Evolutionary conservation across 2,329 filamentous ascomycete genomes (phyloP).

Genomic region (Thielaviopsis musarum): DNA sequence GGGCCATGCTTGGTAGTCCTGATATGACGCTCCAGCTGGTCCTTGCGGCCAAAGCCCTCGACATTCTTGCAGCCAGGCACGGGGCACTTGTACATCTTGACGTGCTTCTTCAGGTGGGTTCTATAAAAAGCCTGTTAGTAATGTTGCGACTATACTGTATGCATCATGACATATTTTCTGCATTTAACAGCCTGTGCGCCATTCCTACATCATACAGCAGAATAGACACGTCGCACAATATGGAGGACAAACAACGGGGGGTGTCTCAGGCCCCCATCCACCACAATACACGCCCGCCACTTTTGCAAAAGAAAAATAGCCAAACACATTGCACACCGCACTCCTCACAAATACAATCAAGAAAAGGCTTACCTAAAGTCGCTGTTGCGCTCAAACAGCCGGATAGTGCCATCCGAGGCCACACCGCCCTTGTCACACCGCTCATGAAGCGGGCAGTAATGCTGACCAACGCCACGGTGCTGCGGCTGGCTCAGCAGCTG

Average conservation of each 20-base stretch:
- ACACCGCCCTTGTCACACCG: slow-evolving; percentile 10
- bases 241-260: too few species aligned
- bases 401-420: slow-evolving; percentile 1
- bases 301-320: too few species aligned
- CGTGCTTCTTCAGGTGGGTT: slow-evolving; percentile 10
- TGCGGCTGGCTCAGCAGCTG: slow-evolving; percentile 10
- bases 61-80: slow-evolving; percentile 10
- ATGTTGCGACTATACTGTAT: background rate
- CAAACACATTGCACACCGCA: too few species aligned
- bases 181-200: too few species aligned
- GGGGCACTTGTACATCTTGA: slow-evolving; percentile 12
- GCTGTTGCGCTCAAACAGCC: slow-evolving; percentile 11
- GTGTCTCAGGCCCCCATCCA: too few species aligned
- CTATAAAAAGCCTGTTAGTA: background rate
- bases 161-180: background rate
- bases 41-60: slow-evolving; percentile 10
- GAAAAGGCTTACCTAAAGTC: slow-evolving; percentile 6
- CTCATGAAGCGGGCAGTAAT: slow-evolving; percentile 7
- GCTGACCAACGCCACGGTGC: slow-evolving; percentile 10
- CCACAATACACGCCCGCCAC: background rate
- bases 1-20: slow-evolving; percentile 10
- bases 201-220: too few species aligned
- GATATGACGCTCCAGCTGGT: slow-evolving; percentile 11
- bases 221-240: too few species aligned
- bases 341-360: too few species aligned